These are phyloP conservation scores for Xylaria sp. DNA, from an alignment of 2,329 filamentous ascomycete species.

Conservation along the genomic window DNA sequence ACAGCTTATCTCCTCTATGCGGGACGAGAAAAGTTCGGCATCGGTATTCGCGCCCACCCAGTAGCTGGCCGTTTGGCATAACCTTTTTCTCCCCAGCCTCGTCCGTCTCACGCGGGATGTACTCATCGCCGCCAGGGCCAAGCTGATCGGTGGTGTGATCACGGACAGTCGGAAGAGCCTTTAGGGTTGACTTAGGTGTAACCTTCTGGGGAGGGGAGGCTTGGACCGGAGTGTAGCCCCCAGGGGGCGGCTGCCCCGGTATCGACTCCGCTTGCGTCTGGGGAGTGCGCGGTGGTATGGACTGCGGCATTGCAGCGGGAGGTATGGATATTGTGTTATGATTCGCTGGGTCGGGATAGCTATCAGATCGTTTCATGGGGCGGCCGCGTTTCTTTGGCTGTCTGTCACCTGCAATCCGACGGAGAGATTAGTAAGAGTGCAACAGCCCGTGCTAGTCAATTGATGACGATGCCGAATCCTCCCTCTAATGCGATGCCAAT, in stretches of 20 bases:
- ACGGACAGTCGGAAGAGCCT: constrained; percentile 92
- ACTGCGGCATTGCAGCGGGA: constrained; percentile 53
- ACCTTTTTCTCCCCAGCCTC: constrained; percentile 96
- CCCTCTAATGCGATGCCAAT: not conserved
- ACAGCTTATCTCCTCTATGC: constrained; percentile 89
- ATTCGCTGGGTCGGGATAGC: constrained; percentile 67
- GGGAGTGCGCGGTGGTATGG: constrained; percentile 64
- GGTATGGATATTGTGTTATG: constrained; percentile 61
- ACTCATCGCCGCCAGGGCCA: constrained; percentile 89
- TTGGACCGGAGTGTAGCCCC: constrained; percentile 57
- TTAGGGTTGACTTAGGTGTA: constrained; percentile 86
- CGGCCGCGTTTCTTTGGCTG: constrained; percentile 69
- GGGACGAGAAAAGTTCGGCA: constrained; percentile 95
- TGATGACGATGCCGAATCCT: not conserved
- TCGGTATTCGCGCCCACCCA: constrained; percentile 86
- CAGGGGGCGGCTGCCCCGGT: constrained; percentile 53
- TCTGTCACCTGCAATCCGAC: constrained; percentile 56
- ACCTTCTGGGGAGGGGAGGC: constrained; percentile 77
- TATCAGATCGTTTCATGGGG: constrained; percentile 70
- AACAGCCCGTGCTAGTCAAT: constrained; percentile 18
- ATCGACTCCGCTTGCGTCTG: constrained; percentile 62
- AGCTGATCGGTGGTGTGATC: constrained; percentile 98
- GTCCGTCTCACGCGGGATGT: constrained; percentile 91
- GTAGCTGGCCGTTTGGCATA: constrained; percentile 80
- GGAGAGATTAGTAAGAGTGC: constrained; percentile 41